These are phyloP conservation scores for Diaporthe batatas DNA, from an alignment of 2,329 filamentous ascomycete genomes.

Conservation along the genomic window DNA sequence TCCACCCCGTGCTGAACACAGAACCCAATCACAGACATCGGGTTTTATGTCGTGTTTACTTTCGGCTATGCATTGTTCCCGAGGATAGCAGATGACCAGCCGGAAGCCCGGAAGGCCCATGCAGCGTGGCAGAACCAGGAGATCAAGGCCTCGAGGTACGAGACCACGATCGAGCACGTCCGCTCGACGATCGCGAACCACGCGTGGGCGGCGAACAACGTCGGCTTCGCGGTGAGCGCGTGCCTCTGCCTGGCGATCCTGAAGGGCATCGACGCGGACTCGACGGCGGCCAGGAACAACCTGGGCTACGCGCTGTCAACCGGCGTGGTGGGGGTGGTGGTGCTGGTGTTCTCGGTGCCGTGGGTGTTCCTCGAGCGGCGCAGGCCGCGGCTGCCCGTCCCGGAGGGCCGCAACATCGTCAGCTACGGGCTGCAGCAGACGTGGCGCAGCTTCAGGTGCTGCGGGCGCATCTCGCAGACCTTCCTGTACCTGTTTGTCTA, in stretches of 20 bases:
- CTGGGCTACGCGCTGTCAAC: conserved; percentile 15
- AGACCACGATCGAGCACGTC: conserved; percentile 7
- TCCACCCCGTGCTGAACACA: no score
- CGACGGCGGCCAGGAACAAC: background rate
- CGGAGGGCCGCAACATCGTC: background rate
- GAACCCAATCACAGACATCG: background rate
- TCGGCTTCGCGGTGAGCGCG: conserved; percentile 17
- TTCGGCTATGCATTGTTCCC: conserved; percentile 6
- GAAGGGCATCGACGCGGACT: conserved; percentile 3
- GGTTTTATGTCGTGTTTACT: conserved; percentile 10
- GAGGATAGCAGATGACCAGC: conserved; percentile 7
- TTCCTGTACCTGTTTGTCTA: conserved; percentile 23
- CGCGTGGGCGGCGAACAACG: conserved; percentile 28
- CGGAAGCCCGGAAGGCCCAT: background rate
- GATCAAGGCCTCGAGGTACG: background rate
- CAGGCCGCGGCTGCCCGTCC: background rate
- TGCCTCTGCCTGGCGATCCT: conserved; percentile 16
- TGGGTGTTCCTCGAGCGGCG: conserved; percentile 9
- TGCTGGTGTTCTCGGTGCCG: conserved; percentile 1
- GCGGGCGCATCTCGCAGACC: conserved; percentile 8
- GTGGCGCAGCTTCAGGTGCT: conserved; percentile 20
- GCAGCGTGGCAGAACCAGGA: background rate
- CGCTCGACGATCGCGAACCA: conserved; percentile 22
- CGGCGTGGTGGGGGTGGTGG: background rate
- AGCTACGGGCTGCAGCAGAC: conserved; percentile 14